A percentile compares a stretch with the other conserved stretches of the same genome.
Evolutionary conservation across 2,329 filamentous ascomycete species (phyloP).

Genomic region (Penicillium sp.): DNA sequence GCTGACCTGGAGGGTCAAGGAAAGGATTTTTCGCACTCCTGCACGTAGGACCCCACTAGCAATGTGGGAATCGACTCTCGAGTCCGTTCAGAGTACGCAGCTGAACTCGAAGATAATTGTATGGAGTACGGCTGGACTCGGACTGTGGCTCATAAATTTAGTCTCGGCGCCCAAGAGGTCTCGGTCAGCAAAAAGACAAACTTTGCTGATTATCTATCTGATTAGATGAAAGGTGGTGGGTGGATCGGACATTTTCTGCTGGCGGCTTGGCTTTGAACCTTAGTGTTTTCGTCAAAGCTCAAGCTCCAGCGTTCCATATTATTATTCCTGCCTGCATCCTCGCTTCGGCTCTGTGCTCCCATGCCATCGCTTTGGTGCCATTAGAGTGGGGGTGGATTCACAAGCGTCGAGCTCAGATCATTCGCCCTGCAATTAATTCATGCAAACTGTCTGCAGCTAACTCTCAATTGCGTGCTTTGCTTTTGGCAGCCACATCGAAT

Average conservation of each 20-base stretch:
- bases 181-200: too few relatives aligned
- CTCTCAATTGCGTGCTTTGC: background rate
- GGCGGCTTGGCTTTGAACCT: background rate
- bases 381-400: background rate
- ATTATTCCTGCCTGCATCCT: background rate
- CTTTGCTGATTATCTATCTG: background rate
- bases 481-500: background rate
- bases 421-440: background rate
- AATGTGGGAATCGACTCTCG: background rate
- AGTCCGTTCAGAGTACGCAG: background rate
- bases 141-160: background rate
- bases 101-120: background rate
- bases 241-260: background rate
- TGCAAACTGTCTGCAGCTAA: background rate
- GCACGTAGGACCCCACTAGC: background rate
- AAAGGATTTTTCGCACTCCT: background rate
- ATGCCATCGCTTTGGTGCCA: background rate
- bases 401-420: background rate
- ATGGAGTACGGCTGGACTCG: background rate
- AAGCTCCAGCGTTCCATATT: background rate
- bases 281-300: background rate
- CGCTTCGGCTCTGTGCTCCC: background rate
- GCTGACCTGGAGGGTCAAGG: background rate
- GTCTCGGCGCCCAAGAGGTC: background rate
- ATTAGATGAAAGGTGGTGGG: background rate